A percentile compares a stretch with the other conserved stretches of the same genome.
Evolutionary conservation across 768 basidiomycete genomes (phyloP).

Genomic region (Rhizopogon rudus): DNA sequence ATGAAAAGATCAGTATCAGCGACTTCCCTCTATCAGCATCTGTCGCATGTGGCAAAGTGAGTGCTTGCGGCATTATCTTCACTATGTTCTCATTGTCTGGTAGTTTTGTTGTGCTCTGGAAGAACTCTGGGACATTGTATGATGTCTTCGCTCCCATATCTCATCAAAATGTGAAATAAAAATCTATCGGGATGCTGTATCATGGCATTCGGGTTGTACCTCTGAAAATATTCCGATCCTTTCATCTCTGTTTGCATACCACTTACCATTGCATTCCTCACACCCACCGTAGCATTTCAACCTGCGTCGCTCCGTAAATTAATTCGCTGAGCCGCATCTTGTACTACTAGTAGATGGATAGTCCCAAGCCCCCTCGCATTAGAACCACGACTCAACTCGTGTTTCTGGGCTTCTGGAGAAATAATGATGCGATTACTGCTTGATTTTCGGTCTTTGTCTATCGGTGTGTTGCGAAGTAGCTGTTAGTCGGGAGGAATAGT

Average conservation of each 20-base stretch:
- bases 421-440: conserved; percentile 26
- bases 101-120: conserved; percentile 91
- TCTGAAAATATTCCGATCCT: conserved; percentile 6
- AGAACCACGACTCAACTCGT: conserved; percentile 30
- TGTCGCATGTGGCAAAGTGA: conserved; percentile 95
- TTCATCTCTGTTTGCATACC: conserved; percentile 7
- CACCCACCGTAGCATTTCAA: conserved; percentile 26
- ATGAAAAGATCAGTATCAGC: conserved; percentile 95
- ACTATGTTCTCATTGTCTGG: neutral
- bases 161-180: conserved; percentile 12
- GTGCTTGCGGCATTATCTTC: conserved; percentile 15
- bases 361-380: conserved; percentile 26
- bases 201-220: conserved; percentile 7
- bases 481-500: no score
- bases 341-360: conserved; percentile 23
- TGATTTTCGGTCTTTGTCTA: neutral
- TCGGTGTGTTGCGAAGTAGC: no score
- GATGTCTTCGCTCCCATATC: conserved; percentile 15
- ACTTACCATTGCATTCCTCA: neutral
- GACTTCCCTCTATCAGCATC: conserved; percentile 90
- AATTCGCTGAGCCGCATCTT: conserved; percentile 19
- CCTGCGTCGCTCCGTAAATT: conserved; percentile 22
- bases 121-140: conserved; percentile 93
- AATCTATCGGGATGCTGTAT: conserved; percentile 2
- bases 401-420: conserved; percentile 25